Conservation (phyloP, 2,329 filamentous ascomycete species). For the Akanthomyces muscarius region DNA sequence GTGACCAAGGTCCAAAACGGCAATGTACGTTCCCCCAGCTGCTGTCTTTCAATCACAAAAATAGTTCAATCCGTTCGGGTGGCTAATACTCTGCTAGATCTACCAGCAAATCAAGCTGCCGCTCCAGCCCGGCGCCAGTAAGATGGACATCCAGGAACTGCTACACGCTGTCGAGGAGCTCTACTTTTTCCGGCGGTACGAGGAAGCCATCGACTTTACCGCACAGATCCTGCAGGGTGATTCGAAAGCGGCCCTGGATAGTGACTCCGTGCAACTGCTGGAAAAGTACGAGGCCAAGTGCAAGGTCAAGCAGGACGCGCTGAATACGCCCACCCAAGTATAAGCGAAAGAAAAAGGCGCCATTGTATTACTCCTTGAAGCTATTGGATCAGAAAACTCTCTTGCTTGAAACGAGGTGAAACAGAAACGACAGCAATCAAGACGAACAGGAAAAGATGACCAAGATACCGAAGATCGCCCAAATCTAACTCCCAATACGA, state of each 20-base stretch:
- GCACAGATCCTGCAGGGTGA: constrained; percentile 30
- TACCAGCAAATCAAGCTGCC: constrained; percentile 41
- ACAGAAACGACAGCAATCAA: not conserved
- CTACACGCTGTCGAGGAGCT: constrained; percentile 55
- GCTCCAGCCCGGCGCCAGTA: constrained; percentile 34
- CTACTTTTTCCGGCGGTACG: constrained; percentile 49
- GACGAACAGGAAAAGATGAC: not conserved
- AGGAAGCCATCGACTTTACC: constrained; percentile 42
- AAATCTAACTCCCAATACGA: not conserved
- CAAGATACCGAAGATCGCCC: not conserved
- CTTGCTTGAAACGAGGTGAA: not conserved
- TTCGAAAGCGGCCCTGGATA: constrained; percentile 36
- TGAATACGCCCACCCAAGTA: no score
- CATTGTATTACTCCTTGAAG: not conserved
- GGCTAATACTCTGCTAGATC: constrained; percentile 34
- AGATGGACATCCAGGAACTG: constrained; percentile 47
- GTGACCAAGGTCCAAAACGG: constrained; percentile 50
- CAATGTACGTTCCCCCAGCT: constrained; percentile 40
- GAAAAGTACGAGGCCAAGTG: constrained; percentile 42
- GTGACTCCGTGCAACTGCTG: constrained; percentile 39
- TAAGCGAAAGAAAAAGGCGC: no score
- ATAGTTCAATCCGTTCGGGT: not conserved
- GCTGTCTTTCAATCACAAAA: not conserved
- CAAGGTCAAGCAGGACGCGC: constrained; percentile 26
- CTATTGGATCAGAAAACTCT: not conserved